Conservation (phyloP, 2,329 filamentous ascomycete species). For the Trichoderma harzianum region DNA sequence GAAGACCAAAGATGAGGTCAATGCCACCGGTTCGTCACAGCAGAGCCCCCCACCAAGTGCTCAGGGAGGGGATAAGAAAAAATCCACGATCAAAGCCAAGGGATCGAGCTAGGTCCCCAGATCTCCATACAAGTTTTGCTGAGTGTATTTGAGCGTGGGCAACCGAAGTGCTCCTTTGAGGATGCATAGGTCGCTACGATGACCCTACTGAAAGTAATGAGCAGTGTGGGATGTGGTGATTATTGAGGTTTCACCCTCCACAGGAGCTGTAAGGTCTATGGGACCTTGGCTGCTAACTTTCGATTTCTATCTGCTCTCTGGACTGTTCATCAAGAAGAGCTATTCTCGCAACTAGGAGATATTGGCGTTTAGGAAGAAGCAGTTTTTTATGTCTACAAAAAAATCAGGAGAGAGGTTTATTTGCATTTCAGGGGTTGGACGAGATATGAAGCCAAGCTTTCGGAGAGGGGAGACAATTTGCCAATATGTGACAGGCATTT, state of each 20-base stretch:
- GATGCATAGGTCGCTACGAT: neutral
- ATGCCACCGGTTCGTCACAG: slow-evolving; percentile 15
- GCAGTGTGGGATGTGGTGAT: neutral
- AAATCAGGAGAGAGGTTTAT: neutral
- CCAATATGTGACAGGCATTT: neutral
- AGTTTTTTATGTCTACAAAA: neutral
- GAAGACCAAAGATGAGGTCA: slow-evolving; percentile 30
- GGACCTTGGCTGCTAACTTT: neutral
- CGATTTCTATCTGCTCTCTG: neutral
- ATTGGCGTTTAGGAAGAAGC: slow-evolving; percentile 12
- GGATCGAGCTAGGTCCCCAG: slow-evolving; percentile 5
- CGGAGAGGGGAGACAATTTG: neutral
- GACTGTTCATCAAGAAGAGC: neutral
- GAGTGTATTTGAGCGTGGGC: neutral
- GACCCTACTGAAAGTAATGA: neutral
- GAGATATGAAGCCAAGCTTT: neutral
- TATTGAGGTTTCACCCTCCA: neutral
- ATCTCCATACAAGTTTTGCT: neutral
- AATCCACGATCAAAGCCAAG: neutral
- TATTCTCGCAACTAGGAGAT: neutral
- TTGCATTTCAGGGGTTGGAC: neutral
- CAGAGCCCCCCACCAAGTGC: slow-evolving; percentile 24
- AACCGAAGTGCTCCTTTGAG: neutral
- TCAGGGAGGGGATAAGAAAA: slow-evolving; percentile 19
- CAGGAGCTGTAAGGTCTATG: neutral